A percentile compares a stretch with the other conserved stretches of the same genome.
phyloP scores from a whole-genome alignment of 2,329 filamentous ascomycete species.

The Pseudogymnoascus sp. region DNA sequence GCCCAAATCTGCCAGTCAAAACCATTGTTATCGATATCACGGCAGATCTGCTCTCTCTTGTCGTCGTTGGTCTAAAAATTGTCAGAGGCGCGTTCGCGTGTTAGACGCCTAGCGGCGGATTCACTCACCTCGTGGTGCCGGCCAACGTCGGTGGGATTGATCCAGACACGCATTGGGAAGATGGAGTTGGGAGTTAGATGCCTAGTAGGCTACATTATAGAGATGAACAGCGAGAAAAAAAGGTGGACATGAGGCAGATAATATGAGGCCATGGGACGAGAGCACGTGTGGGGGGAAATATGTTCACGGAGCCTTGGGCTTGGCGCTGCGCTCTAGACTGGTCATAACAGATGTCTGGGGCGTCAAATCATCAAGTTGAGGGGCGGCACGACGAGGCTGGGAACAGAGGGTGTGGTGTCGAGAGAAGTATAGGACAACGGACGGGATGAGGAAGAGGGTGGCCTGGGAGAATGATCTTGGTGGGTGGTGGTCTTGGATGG shows the following conservation, averaged over 20 bases:
- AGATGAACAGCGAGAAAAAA: background rate
- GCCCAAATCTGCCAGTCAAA: constrained; percentile 28
- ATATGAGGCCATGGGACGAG: background rate
- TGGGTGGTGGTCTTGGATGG: background rate
- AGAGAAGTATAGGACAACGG: background rate
- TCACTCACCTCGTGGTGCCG: background rate
- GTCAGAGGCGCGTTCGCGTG: background rate
- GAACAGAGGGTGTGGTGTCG: background rate
- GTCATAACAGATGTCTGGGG: background rate
- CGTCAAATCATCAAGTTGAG: background rate
- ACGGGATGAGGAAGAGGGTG: background rate
- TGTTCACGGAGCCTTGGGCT: background rate
- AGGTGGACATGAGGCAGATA: background rate
- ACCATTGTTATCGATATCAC: background rate
- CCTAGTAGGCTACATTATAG: background rate
- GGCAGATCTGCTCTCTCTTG: background rate
- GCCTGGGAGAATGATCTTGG: background rate
- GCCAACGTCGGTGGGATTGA: background rate
- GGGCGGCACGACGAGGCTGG: background rate
- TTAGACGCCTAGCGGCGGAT: background rate
- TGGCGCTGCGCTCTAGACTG: background rate
- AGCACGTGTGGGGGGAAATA: background rate
- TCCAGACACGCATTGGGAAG: background rate
- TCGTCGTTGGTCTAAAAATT: background rate
- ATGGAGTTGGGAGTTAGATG: background rate